These are phyloP conservation scores for Sporothrix pseudoabietina DNA, from an alignment of 2,329 filamentous ascomycete species.

Conservation along the genomic window DNA sequence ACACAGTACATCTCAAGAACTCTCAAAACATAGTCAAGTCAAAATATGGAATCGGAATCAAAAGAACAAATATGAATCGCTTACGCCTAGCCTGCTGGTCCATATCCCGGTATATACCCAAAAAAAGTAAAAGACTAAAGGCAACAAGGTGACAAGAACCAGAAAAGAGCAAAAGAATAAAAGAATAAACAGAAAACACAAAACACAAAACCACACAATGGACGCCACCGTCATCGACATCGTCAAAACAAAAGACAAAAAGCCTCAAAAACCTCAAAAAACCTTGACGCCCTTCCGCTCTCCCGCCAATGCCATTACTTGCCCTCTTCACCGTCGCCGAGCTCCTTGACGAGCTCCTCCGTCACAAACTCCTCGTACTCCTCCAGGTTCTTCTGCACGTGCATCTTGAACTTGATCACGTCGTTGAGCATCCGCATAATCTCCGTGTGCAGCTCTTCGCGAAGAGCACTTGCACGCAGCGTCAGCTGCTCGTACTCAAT, in stretches of 20 bases:
- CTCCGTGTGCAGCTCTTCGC: conserved; percentile 97
- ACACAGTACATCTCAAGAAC: not conserved
- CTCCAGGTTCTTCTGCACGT: conserved; percentile 88
- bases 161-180: not conserved
- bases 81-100: conserved; percentile 20
- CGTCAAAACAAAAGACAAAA: not conserved
- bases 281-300: not conserved
- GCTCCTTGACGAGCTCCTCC: conserved; percentile 86
- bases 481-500: conserved; percentile 96
- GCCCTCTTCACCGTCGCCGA: conserved; percentile 53
- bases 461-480: conserved; percentile 76
- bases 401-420: conserved; percentile 97
- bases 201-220: not conserved
- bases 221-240: conserved; percentile 21
- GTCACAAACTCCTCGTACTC: conserved; percentile 93
- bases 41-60: not conserved
- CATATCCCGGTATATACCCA: conserved; percentile 20
- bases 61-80: not conserved
- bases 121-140: not conserved
- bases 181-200: not conserved
- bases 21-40: not conserved
- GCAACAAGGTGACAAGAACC: not conserved
- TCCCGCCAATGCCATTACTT: not conserved
- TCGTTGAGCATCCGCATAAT: conserved; percentile 96
- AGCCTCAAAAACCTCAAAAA: not conserved